phyloP scores from a whole-genome alignment of 2,329 filamentous ascomycete species.

The Alternaria sp. region DNA sequence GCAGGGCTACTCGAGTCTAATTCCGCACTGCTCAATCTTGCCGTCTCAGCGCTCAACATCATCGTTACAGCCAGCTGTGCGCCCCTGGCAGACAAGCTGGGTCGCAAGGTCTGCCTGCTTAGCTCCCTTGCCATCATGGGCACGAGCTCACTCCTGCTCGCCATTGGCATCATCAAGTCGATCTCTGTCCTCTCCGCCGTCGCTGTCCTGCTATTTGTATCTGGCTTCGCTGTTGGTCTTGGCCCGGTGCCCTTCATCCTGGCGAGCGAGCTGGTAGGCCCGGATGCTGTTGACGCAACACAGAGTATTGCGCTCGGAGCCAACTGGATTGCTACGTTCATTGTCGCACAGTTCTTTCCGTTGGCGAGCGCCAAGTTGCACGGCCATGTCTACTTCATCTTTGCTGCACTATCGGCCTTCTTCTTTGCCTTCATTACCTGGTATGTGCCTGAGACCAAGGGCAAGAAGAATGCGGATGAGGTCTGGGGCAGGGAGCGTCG shows the following conservation, averaged over 20 bases:
- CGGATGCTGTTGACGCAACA: conserved; percentile 89
- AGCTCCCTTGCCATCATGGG: conserved; percentile 88
- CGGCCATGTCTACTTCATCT: conserved; percentile 92
- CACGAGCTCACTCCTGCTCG: conserved; percentile 76
- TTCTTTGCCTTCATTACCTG: conserved; percentile 76
- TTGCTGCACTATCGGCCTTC: conserved; percentile 75
- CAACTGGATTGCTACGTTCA: conserved; percentile 89
- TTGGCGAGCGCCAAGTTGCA: conserved; percentile 80
- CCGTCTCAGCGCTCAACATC: conserved; percentile 88
- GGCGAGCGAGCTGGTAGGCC: conserved; percentile 86
- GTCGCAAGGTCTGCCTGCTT: conserved; percentile 85
- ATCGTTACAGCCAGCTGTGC: conserved; percentile 82
- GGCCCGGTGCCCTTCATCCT: conserved; percentile 96
- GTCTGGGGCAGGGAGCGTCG: conserved; percentile 78
- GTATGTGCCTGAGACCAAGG: conserved; percentile 87
- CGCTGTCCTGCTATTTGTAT: conserved; percentile 85
- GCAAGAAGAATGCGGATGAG: conserved; percentile 83
- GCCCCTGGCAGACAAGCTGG: conserved; percentile 85
- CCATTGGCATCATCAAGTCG: conserved; percentile 78
- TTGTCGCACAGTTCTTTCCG: conserved; percentile 95
- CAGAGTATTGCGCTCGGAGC: conserved; percentile 88
- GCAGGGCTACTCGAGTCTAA: conserved; percentile 81
- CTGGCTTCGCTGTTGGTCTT: conserved; percentile 87
- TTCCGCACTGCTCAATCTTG: conserved; percentile 83
- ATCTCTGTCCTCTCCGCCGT: conserved; percentile 81